Conservation (phyloP, 352 stramenopile genomes). For the Globisporangium iwayamae region DNA sequence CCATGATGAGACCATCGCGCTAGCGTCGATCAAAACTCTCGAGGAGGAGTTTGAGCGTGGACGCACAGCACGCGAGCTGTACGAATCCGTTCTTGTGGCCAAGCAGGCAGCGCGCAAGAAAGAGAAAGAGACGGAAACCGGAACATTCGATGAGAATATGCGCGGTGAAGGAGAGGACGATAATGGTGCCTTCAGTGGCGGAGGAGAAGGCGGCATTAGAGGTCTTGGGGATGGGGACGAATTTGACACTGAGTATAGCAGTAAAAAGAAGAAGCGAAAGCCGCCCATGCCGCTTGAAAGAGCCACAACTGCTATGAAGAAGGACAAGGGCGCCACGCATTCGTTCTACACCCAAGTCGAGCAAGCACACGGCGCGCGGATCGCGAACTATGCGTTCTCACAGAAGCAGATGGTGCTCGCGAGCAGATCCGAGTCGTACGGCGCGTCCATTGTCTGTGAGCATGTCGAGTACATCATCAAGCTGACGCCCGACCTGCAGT, state of each 20-base stretch:
- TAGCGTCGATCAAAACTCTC: conserved; percentile 68
- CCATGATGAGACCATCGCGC: conserved; percentile 65
- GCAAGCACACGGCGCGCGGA: conserved; percentile 24
- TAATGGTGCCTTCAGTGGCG: neutral
- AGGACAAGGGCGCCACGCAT: conserved; percentile 69
- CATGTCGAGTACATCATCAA: conserved; percentile 64
- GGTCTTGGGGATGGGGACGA: neutral
- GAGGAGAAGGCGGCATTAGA: neutral
- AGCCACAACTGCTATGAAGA: conserved; percentile 27
- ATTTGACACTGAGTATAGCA: conserved; percentile 8
- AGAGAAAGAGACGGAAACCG: neutral
- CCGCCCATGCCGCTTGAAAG: conserved; percentile 34
- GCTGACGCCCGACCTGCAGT: conserved; percentile 46
- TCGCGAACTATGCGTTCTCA: conserved; percentile 38
- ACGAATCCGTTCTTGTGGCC: conserved; percentile 65
- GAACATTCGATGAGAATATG: neutral
- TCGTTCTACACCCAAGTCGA: conserved; percentile 78
- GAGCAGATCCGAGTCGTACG: conserved; percentile 40
- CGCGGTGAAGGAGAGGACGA: neutral
- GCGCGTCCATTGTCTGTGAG: conserved; percentile 60
- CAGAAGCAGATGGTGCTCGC: conserved; percentile 40
- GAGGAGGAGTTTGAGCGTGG: conserved; percentile 79
- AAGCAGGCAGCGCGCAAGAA: conserved; percentile 25
- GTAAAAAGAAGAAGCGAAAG: conserved; percentile 1
- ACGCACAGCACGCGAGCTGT: conserved; percentile 61